Conservation (phyloP, 2,329 filamentous ascomycete species). For the Coniochaeta ligniaria region DNA sequence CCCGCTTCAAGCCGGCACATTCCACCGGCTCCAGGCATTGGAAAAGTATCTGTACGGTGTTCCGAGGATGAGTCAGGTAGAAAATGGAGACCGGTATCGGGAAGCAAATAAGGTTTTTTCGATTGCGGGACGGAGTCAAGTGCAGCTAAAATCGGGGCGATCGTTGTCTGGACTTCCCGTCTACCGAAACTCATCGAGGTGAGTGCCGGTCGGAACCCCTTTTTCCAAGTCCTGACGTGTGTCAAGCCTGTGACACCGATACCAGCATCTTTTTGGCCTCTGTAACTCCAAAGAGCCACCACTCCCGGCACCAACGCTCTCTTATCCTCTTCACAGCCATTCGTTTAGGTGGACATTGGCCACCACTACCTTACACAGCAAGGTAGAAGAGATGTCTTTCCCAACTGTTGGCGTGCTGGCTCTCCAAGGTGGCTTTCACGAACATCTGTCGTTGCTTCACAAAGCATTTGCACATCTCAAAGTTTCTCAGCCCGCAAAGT, state of each 20-base stretch:
- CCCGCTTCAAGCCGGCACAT: neutral
- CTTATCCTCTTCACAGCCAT: too few relatives aligned
- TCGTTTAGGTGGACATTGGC: neutral
- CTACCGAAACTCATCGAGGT: neutral
- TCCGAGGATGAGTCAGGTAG: neutral
- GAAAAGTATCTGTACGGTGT: neutral
- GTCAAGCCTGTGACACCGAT: too few relatives aligned
- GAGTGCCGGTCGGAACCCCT: too few relatives aligned
- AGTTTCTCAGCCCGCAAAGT: neutral
- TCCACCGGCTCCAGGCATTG: neutral
- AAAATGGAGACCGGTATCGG: neutral
- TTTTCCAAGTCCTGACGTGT: too few relatives aligned
- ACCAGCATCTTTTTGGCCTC: too few relatives aligned
- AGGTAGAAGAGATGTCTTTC: constrained; percentile 11
- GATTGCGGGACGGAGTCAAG: neutral
- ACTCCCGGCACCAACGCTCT: too few relatives aligned
- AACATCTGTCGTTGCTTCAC: constrained; percentile 71
- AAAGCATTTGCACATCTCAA: constrained; percentile 50
- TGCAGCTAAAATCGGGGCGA: neutral
- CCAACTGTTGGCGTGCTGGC: constrained; percentile 54
- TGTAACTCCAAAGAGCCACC: too few relatives aligned
- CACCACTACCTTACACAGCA: neutral
- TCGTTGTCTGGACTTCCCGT: neutral
- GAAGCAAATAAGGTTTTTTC: neutral
- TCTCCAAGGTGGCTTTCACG: constrained; percentile 83